Evolutionary conservation across 495 filamentous ascomycete species (phyloP).

Genomic region (Xylaria intraflava): DNA sequence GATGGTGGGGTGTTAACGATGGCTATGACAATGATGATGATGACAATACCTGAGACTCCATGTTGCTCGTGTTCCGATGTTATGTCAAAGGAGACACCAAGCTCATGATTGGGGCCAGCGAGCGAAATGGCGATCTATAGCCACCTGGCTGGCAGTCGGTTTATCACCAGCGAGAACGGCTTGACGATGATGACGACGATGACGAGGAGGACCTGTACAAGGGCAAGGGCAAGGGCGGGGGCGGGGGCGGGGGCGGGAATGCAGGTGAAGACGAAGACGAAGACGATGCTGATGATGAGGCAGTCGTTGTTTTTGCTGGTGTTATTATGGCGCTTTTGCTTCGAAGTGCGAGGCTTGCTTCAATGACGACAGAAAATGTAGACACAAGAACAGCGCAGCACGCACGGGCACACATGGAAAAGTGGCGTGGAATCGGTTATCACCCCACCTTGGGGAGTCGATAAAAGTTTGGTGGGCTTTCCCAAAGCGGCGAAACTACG

Average conservation of each 20-base stretch:
- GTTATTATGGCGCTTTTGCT: not conserved
- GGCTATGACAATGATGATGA: not conserved
- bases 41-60: slow-evolving; percentile 30
- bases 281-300: not conserved
- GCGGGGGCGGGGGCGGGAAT: too few relatives aligned
- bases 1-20: not conserved
- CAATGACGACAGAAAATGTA: slow-evolving; percentile 16
- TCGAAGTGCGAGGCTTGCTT: not conserved
- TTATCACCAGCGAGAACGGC: not conserved
- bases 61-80: slow-evolving; percentile 19
- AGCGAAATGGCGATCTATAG: not conserved
- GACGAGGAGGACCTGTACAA: too few relatives aligned
- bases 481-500: slow-evolving; percentile 7
- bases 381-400: slow-evolving; percentile 11
- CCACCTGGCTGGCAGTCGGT: not conserved
- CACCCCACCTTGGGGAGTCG: slow-evolving; percentile 11
- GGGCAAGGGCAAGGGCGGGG: too few relatives aligned
- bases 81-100: slow-evolving; percentile 10
- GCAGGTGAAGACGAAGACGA: too few relatives aligned
- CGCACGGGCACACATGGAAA: not conserved
- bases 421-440: slow-evolving; percentile 7
- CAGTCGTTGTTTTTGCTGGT: not conserved
- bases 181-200: not conserved
- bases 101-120: slow-evolving; percentile 10
- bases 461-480: slow-evolving; percentile 8